Evolutionary conservation across 768 basidiomycete genomes (phyloP), one percentile per base, ranked within the genome.

Genomic region (Coprinopsis cinerea): DNA sequence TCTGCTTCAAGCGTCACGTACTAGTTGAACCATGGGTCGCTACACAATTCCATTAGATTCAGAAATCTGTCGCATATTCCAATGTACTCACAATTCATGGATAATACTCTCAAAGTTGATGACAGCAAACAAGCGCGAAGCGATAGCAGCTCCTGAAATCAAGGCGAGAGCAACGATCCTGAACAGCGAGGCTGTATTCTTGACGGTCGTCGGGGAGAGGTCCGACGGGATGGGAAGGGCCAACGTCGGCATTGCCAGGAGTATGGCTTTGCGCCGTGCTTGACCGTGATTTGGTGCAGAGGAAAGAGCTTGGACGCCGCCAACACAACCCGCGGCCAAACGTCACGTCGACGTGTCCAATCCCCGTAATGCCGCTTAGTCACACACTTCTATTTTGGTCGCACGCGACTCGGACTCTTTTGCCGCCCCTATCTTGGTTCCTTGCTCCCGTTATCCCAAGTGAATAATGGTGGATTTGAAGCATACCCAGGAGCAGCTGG

Each of bases 1-100:
- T 39, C 48, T n/a, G 34, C 22, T 52, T 53, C n/a, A 52, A n/a
- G 17, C 5, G 47, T 46, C 15, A 81, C 91, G 68, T 66, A 96
- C 92, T 88, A 98, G 69, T 99, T 98, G 70, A 99, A 98, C 96
- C 96, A 98, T 56, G 94, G 92, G 63, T 96, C 94, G 63, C 93
- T 95, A 62, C 47, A 51, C 15, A 45, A 17, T 46, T 44, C 27
- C 41, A 57, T 53, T 59, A 42, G 34, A 55, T 42, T 48, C 46
- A 22, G 20, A 23, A 43, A 49, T 50, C 45, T 28, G 18, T 55
- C 9, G 52, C 11, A 27, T 4, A 26, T 34, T 46, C 20, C 14
- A 27, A 40, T 15, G 41, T 43, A 79, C 92, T 59, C 56, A 96
- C 93, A 97, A 98, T 76, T 98, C 96, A 68, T 98, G 95, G 60